Evolutionary conservation across 2,329 filamentous ascomycete genomes (phyloP), one percentile per base, ranked within the genome.

Genomic region (Orbilia oligospora): DNA sequence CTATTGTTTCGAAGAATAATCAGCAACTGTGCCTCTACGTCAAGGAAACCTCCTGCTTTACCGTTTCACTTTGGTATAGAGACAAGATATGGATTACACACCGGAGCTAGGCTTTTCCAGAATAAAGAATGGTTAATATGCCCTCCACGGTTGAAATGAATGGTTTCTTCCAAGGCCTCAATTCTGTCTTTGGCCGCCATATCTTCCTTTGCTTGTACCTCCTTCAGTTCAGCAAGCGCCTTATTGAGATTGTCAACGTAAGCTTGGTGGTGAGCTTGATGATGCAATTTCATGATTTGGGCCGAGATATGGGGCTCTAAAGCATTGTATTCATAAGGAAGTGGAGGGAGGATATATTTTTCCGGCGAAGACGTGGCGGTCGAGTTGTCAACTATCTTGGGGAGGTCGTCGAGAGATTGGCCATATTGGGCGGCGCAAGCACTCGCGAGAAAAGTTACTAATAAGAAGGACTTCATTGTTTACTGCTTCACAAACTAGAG

Each of bases 61-160:
- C 8, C 6, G 12, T 14, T 9, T 10, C 12, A 14, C 36, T 38
- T 10, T 38, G 46, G 12, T 10, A 49, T 49, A 16, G 5, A 18
- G 10, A 14, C 6, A 48, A 10, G 30, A 12, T 18, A 30, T 16
- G 36, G 80, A 1, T 87, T 89, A 24, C 85, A 86, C 0, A 89
- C 85, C 0, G 92, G 92, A 0, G 89, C 85, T n/a, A 97, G 88
- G 84, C 93, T 94, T 85, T 92, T 90, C 94, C 94, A 97, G 88
- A 97, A 97, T 48, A 97, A 89, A 0, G 90, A 91, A 87, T 97
- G 94, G 87, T 97, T 97, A 85, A 97, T 91, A 87, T 97, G 94
- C 4, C 94, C 94, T 44, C 94, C 94, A 56, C 92, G 93, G 84
- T 97, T 93, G 88, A 97, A 97, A 83, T 91, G 70, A 38, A 67